These are phyloP conservation scores for Wickerhamomyces pijperi DNA, from an alignment of 805 yeast genomes.

Conservation along the genomic window DNA sequence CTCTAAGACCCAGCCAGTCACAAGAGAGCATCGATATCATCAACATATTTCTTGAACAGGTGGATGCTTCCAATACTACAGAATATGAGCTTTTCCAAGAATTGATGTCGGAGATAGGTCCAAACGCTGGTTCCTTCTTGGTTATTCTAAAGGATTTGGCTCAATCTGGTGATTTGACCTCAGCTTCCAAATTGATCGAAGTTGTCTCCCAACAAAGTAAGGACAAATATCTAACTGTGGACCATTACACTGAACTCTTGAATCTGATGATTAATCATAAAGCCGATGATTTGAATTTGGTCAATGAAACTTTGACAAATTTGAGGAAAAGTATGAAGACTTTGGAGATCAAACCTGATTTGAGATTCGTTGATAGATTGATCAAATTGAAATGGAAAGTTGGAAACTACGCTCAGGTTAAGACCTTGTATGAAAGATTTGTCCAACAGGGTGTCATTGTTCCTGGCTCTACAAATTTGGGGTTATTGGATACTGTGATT, in stretches of 20 bases:
- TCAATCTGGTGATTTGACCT: neutral
- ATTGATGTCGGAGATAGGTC: neutral
- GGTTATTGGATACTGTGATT: constrained; percentile 7
- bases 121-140: neutral
- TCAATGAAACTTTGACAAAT: constrained; percentile 3
- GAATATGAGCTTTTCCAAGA: neutral
- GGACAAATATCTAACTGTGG: constrained; percentile 5
- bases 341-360: constrained; percentile 6
- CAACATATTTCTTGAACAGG: neutral
- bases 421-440: neutral
- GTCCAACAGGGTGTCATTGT: neutral
- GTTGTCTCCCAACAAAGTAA: constrained; percentile 11
- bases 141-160: neutral
- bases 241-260: constrained; percentile 3
- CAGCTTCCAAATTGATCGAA: constrained; percentile 5
- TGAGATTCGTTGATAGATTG: constrained; percentile 6
- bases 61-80: neutral
- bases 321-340: constrained; percentile 7
- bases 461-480: constrained; percentile 4
- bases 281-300: constrained; percentile 7
- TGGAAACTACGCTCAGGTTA: neutral
- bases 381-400: constrained; percentile 5
- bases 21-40: neutral
- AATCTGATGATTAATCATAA: constrained; percentile 5
- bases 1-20: too few relatives aligned